phyloP scores from a whole-genome alignment of 2,329 filamentous ascomycete species.

The Beauveria asiatica region DNA sequence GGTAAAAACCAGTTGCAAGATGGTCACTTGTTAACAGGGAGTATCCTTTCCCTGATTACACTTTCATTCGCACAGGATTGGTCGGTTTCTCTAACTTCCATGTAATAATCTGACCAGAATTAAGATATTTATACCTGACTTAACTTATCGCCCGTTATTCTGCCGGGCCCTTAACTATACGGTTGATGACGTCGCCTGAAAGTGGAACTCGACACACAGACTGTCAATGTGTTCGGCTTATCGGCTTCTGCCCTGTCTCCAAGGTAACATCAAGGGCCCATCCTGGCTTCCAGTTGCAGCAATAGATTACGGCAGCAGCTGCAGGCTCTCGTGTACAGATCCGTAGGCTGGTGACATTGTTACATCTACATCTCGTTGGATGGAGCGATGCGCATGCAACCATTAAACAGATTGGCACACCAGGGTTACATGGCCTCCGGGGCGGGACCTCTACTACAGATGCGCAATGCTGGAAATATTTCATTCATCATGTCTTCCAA shows the following conservation, averaged over 20 bases:
- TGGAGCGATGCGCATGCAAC: background rate
- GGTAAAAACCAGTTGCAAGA: too few relatives aligned
- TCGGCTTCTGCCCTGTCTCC: background rate
- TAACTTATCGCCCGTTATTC: too few relatives aligned
- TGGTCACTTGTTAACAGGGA: too few relatives aligned
- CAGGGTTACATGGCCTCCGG: background rate
- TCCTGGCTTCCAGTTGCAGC: background rate
- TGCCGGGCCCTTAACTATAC: too few relatives aligned
- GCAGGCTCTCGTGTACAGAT: background rate
- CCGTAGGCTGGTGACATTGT: background rate
- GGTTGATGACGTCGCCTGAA: too few relatives aligned
- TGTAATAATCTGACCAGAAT: too few relatives aligned
- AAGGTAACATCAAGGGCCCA: conserved; percentile 5
- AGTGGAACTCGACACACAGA: background rate
- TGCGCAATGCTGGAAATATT: background rate
- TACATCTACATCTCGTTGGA: background rate
- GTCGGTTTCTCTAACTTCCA: too few relatives aligned
- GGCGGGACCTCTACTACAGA: background rate
- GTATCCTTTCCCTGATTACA: too few relatives aligned
- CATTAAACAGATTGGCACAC: background rate
- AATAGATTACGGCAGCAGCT: background rate
- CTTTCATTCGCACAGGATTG: too few relatives aligned
- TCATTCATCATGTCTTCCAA: background rate
- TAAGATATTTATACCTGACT: too few relatives aligned
- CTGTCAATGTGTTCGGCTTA: too few relatives aligned